phyloP scores from a whole-genome alignment of 805 yeast species.

The Suhomyces vadensis region DNA sequence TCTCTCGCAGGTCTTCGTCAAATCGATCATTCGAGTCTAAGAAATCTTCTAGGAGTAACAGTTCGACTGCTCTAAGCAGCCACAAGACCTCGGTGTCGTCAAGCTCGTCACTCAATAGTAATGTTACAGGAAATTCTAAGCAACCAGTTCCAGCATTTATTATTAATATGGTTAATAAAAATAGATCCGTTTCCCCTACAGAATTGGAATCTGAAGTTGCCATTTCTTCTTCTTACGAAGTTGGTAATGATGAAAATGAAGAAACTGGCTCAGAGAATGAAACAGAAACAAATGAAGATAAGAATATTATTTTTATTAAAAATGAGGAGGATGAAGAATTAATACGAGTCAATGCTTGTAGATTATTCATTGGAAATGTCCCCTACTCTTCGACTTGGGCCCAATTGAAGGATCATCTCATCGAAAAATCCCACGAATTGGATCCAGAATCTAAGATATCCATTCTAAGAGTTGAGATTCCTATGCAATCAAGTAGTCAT shows the following conservation, averaged over 20 bases:
- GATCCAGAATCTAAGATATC: conserved; percentile 28
- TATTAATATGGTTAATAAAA: conserved; percentile 23
- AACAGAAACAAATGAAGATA: background rate
- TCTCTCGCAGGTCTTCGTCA: conserved; percentile 15
- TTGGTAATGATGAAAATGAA: background rate
- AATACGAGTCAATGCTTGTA: conserved; percentile 38
- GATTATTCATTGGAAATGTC: conserved; percentile 57
- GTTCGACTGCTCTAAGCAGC: conserved; percentile 9
- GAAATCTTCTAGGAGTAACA: conserved; percentile 12
- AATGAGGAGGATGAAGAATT: conserved; percentile 20
- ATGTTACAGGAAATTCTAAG: conserved; percentile 5
- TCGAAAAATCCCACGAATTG: conserved; percentile 22
- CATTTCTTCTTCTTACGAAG: background rate
- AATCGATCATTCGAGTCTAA: conserved; percentile 16
- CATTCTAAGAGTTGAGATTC: conserved; percentile 42
- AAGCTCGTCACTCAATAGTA: conserved; percentile 9
- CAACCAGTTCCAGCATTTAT: conserved; percentile 28
- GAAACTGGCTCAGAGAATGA: background rate
- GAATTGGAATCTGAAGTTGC: background rate
- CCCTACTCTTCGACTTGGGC: conserved; percentile 49
- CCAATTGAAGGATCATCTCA: conserved; percentile 30
- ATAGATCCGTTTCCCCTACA: conserved; percentile 6
- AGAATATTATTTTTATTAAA: conserved; percentile 18
- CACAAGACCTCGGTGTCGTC: conserved; percentile 12
- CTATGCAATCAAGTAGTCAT: conserved; percentile 27